phyloP scores from a whole-genome alignment of 2,329 filamentous ascomycete genomes.

The Penicillium janthinellum region DNA sequence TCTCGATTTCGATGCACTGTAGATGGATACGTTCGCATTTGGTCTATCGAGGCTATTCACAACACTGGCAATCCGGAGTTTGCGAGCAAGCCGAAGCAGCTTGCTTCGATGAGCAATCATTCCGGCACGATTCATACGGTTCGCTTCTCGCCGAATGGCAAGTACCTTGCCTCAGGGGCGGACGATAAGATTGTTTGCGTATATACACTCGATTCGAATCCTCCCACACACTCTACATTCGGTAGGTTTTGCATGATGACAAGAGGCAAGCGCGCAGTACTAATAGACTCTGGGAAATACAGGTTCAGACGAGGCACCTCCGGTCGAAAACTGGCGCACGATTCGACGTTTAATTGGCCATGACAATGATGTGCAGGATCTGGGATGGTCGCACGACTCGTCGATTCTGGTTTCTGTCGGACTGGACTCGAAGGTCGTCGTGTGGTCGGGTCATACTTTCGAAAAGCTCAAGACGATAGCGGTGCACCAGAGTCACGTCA shows the following conservation, averaged over 20 bases:
- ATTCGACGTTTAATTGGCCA: slow-evolving; percentile 91
- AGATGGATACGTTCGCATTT: slow-evolving; percentile 97
- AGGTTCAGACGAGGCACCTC: slow-evolving; percentile 84
- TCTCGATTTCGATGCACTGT: slow-evolving; percentile 2
- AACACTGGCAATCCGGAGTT: slow-evolving; percentile 73
- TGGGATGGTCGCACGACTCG: slow-evolving; percentile 95
- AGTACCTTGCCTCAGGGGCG: slow-evolving; percentile 93
- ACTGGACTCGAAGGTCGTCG: slow-evolving; percentile 94
- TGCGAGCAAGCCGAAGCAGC: slow-evolving; percentile 78
- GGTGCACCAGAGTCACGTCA: slow-evolving; percentile 95
- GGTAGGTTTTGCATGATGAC: slow-evolving; percentile 54
- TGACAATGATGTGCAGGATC: slow-evolving; percentile 97
- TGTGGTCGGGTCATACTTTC: slow-evolving; percentile 97
- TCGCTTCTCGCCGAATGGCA: slow-evolving; percentile 91
- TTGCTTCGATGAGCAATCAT: slow-evolving; percentile 98
- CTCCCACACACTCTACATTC: slow-evolving; percentile 76
- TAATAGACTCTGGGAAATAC: slow-evolving; percentile 19
- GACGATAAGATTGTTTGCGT: slow-evolving; percentile 99
- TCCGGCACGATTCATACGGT: slow-evolving; percentile 97
- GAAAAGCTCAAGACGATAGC: slow-evolving; percentile 95
- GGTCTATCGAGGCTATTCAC: slow-evolving; percentile 93
- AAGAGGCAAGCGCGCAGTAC: not conserved
- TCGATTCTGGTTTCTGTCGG: slow-evolving; percentile 95
- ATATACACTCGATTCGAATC: slow-evolving; percentile 83
- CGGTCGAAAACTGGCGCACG: slow-evolving; percentile 97